Evolutionary conservation across 2,329 filamentous ascomycete species (phyloP).

Genomic region (Ophiostoma sp.): DNA sequence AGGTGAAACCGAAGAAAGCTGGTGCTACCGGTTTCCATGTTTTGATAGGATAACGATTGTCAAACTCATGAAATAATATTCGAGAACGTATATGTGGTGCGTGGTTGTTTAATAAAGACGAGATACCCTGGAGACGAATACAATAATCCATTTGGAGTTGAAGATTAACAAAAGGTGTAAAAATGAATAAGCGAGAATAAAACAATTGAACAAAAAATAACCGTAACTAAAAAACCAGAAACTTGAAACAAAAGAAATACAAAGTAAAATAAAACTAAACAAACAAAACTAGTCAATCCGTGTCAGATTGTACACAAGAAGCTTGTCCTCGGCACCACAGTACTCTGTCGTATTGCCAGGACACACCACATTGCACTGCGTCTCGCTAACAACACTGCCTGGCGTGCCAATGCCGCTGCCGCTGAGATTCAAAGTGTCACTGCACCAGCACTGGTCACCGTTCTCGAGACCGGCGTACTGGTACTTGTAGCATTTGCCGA

Average conservation of each 20-base stretch:
- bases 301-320: slow-evolving; percentile 29
- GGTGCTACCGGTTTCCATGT: not conserved
- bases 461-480: slow-evolving; percentile 43
- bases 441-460: slow-evolving; percentile 45
- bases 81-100: not conserved
- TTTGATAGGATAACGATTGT: not conserved
- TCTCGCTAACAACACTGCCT: not conserved
- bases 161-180: not conserved
- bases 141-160: not conserved
- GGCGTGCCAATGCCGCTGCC: slow-evolving; percentile 30
- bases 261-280: not conserved
- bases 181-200: not conserved
- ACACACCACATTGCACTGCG: slow-evolving; percentile 25
- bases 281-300: not conserved
- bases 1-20: not conserved
- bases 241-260: too few species aligned
- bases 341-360: slow-evolving; percentile 27
- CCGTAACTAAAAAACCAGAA: not conserved
- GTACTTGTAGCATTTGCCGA: slow-evolving; percentile 36
- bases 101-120: not conserved
- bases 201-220: not conserved
- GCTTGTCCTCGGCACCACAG: slow-evolving; percentile 25
- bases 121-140: slow-evolving; percentile 23
- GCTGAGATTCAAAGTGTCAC: slow-evolving; percentile 33
- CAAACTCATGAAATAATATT: not conserved